A percentile compares a stretch with the other conserved stretches of the same genome.
phyloP scores from a whole-genome alignment of 2,329 filamentous ascomycete species.

The Monilinia fructigena region DNA sequence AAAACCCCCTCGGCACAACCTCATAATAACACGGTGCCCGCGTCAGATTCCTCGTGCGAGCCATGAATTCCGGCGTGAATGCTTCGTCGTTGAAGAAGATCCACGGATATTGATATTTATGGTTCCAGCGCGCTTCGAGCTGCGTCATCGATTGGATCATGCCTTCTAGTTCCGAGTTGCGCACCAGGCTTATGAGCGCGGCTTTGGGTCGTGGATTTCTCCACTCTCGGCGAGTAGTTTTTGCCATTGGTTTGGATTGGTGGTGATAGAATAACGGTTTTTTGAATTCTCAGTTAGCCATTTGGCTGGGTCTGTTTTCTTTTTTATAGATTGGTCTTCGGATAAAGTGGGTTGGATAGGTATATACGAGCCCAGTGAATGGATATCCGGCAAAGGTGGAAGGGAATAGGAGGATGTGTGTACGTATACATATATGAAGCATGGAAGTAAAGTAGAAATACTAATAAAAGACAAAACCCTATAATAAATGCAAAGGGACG shows the following conservation, averaged over 20 bases:
- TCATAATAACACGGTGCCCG: slow-evolving; percentile 71
- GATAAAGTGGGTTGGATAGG: neutral
- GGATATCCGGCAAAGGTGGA: neutral
- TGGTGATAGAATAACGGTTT: slow-evolving; percentile 36
- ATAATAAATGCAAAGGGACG: neutral
- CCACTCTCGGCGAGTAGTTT: neutral
- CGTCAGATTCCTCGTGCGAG: slow-evolving; percentile 63
- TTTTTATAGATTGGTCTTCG: neutral
- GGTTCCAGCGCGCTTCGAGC: slow-evolving; percentile 74
- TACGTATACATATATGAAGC: neutral
- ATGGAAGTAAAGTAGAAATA: neutral
- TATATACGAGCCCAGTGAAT: neutral
- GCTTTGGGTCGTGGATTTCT: slow-evolving; percentile 39
- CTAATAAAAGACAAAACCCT: neutral
- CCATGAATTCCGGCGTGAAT: slow-evolving; percentile 76
- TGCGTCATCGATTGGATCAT: slow-evolving; percentile 70
- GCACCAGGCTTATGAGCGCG: slow-evolving; percentile 64
- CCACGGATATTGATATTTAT: slow-evolving; percentile 71
- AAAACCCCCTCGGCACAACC: slow-evolving; percentile 79
- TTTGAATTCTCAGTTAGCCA: slow-evolving; percentile 42
- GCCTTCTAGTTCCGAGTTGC: slow-evolving; percentile 67
- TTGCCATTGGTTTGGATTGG: neutral
- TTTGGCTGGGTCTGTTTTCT: slow-evolving; percentile 34
- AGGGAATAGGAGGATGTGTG: neutral
- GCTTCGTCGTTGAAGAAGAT: slow-evolving; percentile 82